Conservation (phyloP, 768 basidiomycete species). For the Coprinellus micaceus region DNA sequence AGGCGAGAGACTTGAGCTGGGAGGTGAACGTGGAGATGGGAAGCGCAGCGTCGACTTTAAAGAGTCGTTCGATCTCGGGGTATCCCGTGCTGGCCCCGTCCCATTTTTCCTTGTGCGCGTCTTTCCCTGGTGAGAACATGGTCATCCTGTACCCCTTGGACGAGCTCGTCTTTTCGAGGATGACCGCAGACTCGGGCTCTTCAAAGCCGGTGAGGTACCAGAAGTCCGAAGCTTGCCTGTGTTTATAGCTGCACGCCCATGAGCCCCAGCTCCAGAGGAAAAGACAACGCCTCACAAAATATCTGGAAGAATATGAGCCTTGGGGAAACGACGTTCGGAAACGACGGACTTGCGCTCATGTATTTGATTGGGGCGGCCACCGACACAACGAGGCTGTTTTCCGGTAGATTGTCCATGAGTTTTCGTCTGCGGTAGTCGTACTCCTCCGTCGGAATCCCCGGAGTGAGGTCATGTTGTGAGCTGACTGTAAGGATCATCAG, state of each 20-base stretch:
- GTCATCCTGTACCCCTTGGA: conserved; percentile 83
- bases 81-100: conserved; percentile 82
- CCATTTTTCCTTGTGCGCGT: conserved; percentile 82
- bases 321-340: conserved; percentile 6
- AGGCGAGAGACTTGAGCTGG: conserved; percentile 54
- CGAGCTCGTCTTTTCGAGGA: conserved; percentile 73
- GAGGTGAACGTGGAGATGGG: conserved; percentile 53
- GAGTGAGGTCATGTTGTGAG: conserved; percentile 65
- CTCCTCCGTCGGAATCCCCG: conserved; percentile 74
- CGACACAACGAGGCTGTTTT: conserved; percentile 69
- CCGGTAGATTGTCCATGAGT: conserved; percentile 73
- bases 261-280: neutral
- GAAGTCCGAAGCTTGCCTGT: conserved; percentile 87
- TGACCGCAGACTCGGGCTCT: conserved; percentile 86
- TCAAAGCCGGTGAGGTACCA: conserved; percentile 97
- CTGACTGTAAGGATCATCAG: neutral
- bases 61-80: conserved; percentile 59
- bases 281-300: conserved; percentile 65
- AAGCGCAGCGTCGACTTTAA: conserved; percentile 74
- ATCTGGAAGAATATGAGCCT: conserved; percentile 30
- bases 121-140: conserved; percentile 74
- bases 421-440: conserved; percentile 67
- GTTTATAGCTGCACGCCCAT: conserved; percentile 72
- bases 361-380: conserved; percentile 80
- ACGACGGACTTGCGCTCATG: conserved; percentile 71